A percentile compares a stretch with the other conserved stretches of the same genome.
phyloP scores from a whole-genome alignment of 441 rosid species.

The Kokia cookei region DNA sequence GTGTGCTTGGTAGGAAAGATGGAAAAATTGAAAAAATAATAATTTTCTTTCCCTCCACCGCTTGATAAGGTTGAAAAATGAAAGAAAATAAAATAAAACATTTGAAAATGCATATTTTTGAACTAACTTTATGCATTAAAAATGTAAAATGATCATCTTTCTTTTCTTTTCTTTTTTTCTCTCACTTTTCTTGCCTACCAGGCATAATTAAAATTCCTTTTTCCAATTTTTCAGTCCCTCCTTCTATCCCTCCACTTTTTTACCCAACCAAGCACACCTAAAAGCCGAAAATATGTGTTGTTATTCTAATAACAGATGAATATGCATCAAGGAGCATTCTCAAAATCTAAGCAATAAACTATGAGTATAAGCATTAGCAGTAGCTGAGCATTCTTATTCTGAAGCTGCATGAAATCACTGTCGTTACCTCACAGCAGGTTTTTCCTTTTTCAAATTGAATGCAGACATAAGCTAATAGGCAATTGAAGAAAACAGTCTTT shows the following conservation, averaged over 20 bases:
- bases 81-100: no score
- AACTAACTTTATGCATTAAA: no score
- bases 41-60: no score
- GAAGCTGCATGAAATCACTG: not conserved
- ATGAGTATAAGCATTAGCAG: not conserved
- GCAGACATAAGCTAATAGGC: not conserved
- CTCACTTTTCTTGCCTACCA: not conserved
- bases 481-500: not conserved
- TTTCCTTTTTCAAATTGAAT: not conserved
- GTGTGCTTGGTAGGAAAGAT: no score
- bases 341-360: not conserved
- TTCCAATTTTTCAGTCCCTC: no score
- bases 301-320: not conserved
- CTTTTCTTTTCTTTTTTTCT: no score
- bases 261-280: not conserved
- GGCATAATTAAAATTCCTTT: not conserved
- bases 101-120: no score
- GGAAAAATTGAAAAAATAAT: no score
- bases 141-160: no score
- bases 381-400: not conserved
- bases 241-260: no score
- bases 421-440: not conserved
- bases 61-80: no score
- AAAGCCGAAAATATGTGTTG: not conserved
- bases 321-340: not conserved